Percentiles rank a stretch among this genome's conserved stretches.
Evolutionary conservation across 306 rosid genomes (phyloP).

Genomic region (Fragaria iinumae): DNA sequence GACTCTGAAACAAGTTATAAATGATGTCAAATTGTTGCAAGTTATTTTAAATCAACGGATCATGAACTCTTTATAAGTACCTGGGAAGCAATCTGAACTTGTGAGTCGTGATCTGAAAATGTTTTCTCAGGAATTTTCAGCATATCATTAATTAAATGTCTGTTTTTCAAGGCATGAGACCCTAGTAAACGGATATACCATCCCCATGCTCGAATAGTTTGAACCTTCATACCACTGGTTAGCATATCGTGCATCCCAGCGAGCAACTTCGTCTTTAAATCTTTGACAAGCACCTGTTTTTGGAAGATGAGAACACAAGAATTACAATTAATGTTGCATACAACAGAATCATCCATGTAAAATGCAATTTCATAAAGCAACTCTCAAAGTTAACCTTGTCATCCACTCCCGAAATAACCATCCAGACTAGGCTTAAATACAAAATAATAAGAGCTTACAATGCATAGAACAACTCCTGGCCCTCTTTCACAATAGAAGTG

Average conservation of each 20-base stretch:
- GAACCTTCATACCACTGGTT: slow-evolving; percentile 67
- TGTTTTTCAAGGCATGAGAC: slow-evolving; percentile 61
- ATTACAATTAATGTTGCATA: slow-evolving; percentile 1
- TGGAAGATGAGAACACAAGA: background rate
- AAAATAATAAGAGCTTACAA: background rate
- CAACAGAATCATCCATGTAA: background rate
- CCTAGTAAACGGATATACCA: slow-evolving; percentile 81
- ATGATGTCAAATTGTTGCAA: too few relatives aligned
- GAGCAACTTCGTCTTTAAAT: slow-evolving; percentile 66
- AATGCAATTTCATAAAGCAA: background rate
- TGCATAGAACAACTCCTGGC: background rate
- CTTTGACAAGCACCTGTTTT: slow-evolving; percentile 59
- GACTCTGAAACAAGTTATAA: too few relatives aligned
- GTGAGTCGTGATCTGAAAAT: slow-evolving; percentile 75
- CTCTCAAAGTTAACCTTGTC: background rate
- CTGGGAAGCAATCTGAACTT: slow-evolving; percentile 84
- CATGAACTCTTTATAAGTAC: slow-evolving; percentile 31
- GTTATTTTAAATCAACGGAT: background rate
- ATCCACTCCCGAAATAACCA: background rate
- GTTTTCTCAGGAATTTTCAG: slow-evolving; percentile 77
- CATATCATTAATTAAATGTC: slow-evolving; percentile 66
- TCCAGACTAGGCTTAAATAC: background rate
- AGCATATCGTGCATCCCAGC: slow-evolving; percentile 54
- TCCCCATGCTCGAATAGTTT: slow-evolving; percentile 78
- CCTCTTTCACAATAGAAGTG: background rate